A percentile compares a stretch with the other conserved stretches of the same genome.
These are phyloP conservation scores for Medicago truncatula DNA, from an alignment of 306 rosid genomes.

Conservation along the genomic window DNA sequence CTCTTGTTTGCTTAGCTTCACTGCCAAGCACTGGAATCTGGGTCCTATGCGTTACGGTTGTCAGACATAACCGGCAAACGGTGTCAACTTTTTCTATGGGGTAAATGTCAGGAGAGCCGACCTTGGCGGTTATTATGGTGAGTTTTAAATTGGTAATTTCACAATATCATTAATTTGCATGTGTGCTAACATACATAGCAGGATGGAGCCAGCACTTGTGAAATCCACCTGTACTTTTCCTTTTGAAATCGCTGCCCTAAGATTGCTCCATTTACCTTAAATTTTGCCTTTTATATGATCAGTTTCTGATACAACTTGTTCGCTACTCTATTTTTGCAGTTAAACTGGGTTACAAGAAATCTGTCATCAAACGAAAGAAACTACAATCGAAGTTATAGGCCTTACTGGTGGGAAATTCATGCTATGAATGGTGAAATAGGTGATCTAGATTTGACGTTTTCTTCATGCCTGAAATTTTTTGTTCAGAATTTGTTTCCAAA, in stretches of 20 bases:
- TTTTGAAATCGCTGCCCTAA: not conserved
- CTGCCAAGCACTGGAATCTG: slow-evolving; percentile 24
- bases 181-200: not conserved
- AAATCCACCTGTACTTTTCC: not conserved
- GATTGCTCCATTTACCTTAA: not conserved
- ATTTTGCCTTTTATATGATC: slow-evolving; percentile 16
- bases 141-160: slow-evolving; percentile 32
- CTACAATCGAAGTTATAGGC: slow-evolving; percentile 21
- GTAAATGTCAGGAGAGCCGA: slow-evolving; percentile 7
- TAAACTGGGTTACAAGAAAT: slow-evolving; percentile 25
- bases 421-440: slow-evolving; percentile 17
- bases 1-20: slow-evolving; percentile 36
- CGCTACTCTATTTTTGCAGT: slow-evolving; percentile 32
- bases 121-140: slow-evolving; percentile 33
- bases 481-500: slow-evolving; percentile 25
- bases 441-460: slow-evolving; percentile 19
- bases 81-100: slow-evolving; percentile 11
- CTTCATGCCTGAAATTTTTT: slow-evolving; percentile 28
- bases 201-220: slow-evolving; percentile 23
- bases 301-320: slow-evolving; percentile 23
- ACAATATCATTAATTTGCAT: slow-evolving; percentile 25
- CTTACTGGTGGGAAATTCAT: slow-evolving; percentile 20
- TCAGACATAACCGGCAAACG: slow-evolving; percentile 20
- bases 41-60: slow-evolving; percentile 24
- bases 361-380: slow-evolving; percentile 33